Percentiles rank a stretch among this genome's conserved stretches.
phyloP scores from a whole-genome alignment of 2,329 filamentous ascomycete genomes.

The Cladosporium sp. region DNA sequence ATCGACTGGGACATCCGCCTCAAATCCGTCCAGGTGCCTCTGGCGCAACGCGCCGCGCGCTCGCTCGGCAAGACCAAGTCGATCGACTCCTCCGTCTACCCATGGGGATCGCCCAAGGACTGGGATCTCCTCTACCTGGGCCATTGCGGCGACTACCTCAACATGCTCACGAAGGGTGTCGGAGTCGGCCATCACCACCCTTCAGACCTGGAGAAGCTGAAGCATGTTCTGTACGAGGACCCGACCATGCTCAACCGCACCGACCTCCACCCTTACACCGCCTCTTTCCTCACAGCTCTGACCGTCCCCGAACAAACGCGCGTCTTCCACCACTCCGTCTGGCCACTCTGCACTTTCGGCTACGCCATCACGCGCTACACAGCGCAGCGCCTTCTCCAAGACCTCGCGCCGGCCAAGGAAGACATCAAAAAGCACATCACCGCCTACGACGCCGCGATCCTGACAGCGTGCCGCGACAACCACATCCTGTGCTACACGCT shows the following conservation, averaged over 20 bases:
- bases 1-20: slow-evolving; percentile 44
- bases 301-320: slow-evolving; percentile 34
- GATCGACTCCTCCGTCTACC: slow-evolving; percentile 27
- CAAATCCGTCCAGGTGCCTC: slow-evolving; percentile 36
- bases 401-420: slow-evolving; percentile 35
- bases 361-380: slow-evolving; percentile 39
- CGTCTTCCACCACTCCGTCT: slow-evolving; percentile 38
- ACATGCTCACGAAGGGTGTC: slow-evolving; percentile 31
- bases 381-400: slow-evolving; percentile 29
- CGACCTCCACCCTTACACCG: slow-evolving; percentile 37
- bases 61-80: slow-evolving; percentile 30
- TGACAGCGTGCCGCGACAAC: slow-evolving; percentile 34
- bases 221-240: slow-evolving; percentile 35
- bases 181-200: slow-evolving; percentile 35
- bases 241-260: slow-evolving; percentile 33
- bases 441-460: slow-evolving; percentile 38
- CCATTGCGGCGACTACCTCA: slow-evolving; percentile 39
- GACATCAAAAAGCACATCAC: slow-evolving; percentile 26
- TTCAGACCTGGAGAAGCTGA: slow-evolving; percentile 27
- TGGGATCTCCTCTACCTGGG: slow-evolving; percentile 39
- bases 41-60: slow-evolving; percentile 21
- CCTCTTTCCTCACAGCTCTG: slow-evolving; percentile 33
- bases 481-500: slow-evolving; percentile 33
- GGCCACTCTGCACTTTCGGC: slow-evolving; percentile 42
- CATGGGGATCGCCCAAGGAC: slow-evolving; percentile 34